Conservation (phyloP, 495 filamentous ascomycete genomes). For the Aspergillus funiculosus region DNA sequence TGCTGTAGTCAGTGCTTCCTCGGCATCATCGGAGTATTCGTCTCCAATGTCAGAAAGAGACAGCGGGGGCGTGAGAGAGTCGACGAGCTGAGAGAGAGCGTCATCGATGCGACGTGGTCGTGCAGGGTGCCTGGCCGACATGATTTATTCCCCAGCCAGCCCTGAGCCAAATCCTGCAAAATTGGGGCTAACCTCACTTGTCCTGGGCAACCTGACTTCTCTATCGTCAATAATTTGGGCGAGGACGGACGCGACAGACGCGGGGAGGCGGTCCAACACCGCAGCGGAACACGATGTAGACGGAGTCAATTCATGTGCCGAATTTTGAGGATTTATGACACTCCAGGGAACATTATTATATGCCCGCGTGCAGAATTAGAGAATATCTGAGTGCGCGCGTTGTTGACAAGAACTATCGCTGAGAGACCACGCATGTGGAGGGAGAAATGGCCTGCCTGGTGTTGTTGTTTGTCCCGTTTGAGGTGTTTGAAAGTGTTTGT, state of each 20-base stretch:
- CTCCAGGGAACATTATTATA: conserved; percentile 1
- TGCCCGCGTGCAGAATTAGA: conserved; percentile 7
- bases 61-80: conserved; percentile 42
- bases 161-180: not conserved
- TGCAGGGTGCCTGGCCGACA: conserved; percentile 34
- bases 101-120: conserved; percentile 49
- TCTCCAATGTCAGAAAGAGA: conserved; percentile 29
- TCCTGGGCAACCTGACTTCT: not conserved
- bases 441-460: not conserved
- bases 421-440: not conserved
- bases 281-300: not conserved
- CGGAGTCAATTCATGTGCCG: not conserved
- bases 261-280: not conserved
- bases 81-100: conserved; percentile 51
- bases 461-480: conserved; percentile 24
- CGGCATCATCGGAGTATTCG: conserved; percentile 36
- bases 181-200: not conserved
- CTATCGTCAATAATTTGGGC: not conserved
- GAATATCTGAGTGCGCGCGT: not conserved
- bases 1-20: conserved; percentile 37
- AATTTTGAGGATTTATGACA: not conserved
- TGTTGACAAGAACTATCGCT: too few relatives aligned
- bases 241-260: conserved; percentile 5
- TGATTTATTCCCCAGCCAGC: conserved; percentile 24
- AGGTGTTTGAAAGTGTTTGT: conserved; percentile 13